phyloP scores from a whole-genome alignment of 345 rosid genomes.

The Linum lewisii region DNA sequence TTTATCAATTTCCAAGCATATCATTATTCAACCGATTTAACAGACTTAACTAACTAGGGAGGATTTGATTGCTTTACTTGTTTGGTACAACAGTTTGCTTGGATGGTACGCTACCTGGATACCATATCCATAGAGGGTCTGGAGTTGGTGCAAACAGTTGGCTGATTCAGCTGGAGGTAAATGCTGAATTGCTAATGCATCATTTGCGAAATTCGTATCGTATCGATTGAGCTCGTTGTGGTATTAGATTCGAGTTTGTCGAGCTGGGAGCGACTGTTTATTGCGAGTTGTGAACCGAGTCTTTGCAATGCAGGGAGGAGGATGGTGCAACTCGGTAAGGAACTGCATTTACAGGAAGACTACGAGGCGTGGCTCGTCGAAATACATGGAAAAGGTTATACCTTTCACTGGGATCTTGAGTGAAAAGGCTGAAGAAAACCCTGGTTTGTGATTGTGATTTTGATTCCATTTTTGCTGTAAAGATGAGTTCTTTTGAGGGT shows the following conservation, averaged over 20 bases:
- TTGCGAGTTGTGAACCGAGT: too few relatives aligned
- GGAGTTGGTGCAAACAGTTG: constrained; percentile 23
- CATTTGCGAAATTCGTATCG: neutral
- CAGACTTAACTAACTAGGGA: too few relatives aligned
- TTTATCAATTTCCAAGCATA: too few relatives aligned
- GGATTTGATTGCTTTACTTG: neutral
- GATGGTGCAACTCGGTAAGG: constrained; percentile 23
- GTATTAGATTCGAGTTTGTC: neutral
- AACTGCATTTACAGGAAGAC: constrained; percentile 21
- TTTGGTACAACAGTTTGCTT: constrained; percentile 18
- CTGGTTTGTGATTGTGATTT: too few relatives aligned
- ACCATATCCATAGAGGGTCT: constrained; percentile 26
- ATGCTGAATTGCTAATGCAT: neutral
- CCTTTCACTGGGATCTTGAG: constrained; percentile 27
- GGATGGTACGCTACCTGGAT: constrained; percentile 26
- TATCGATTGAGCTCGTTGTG: neutral
- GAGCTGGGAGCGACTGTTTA: too few relatives aligned
- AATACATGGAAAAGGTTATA: constrained; percentile 18
- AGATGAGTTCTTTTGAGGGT: too few relatives aligned
- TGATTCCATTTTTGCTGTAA: too few relatives aligned
- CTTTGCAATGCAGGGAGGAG: constrained; percentile 16
- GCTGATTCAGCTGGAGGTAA: constrained; percentile 26
- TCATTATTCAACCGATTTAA: too few relatives aligned
- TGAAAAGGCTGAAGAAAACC: constrained; percentile 16
- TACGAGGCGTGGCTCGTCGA: constrained; percentile 25